phyloP scores from a whole-genome alignment of 768 basidiomycete species.

The Lactarius tabidus region DNA sequence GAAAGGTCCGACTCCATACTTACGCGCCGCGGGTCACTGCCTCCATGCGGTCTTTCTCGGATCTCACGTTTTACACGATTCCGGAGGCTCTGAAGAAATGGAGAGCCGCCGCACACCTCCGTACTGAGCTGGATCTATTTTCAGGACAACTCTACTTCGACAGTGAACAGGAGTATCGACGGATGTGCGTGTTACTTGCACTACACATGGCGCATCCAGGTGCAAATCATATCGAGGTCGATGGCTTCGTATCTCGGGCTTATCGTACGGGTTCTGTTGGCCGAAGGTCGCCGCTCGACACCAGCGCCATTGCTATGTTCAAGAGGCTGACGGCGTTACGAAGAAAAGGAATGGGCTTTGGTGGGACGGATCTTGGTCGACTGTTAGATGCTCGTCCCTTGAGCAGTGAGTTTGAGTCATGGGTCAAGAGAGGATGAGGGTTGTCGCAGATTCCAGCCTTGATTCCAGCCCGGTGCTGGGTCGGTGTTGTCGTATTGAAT shows the following conservation, averaged over 20 bases:
- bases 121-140: not conserved
- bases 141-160: not conserved
- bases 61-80: slow-evolving; percentile 13
- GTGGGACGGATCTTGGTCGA: not conserved
- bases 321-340: not conserved
- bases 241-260: not conserved
- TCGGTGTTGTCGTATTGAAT: too few relatives aligned
- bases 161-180: not conserved
- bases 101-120: not conserved
- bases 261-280: not conserved
- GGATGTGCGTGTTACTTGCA: not conserved
- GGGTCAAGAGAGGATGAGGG: not conserved
- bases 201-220: not conserved
- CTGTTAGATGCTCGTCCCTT: not conserved
- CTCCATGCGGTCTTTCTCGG: slow-evolving; percentile 14
- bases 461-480: too few relatives aligned
- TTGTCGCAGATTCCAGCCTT: too few relatives aligned
- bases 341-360: not conserved
- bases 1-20: slow-evolving; percentile 13
- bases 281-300: not conserved
- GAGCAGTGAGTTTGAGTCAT: not conserved
- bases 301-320: not conserved
- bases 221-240: not conserved
- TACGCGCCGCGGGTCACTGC: slow-evolving; percentile 12
- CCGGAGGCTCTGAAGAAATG: not conserved